Evolutionary conservation across 176 grass and related monocot species (phyloP).

Genomic region (Stipa capillata): DNA sequence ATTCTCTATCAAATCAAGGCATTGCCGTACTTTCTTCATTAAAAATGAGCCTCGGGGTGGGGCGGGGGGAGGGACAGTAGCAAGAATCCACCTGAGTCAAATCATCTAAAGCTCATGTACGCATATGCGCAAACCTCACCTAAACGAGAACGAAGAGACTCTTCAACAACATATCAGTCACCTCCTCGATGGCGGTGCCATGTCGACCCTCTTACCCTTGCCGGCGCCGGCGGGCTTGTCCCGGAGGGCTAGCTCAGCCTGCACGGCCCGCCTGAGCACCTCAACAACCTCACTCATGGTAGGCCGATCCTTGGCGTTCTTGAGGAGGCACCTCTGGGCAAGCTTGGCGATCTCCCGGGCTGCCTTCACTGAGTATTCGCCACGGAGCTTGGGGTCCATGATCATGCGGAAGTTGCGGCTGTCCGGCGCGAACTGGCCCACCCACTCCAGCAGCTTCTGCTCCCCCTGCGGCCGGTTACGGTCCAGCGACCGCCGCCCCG

Average conservation of each 20-base stretch:
- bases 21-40: too few relatives aligned
- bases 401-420: conserved; percentile 85
- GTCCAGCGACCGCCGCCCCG: conserved; percentile 70
- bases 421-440: conserved; percentile 57
- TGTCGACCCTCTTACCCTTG: conserved; percentile 4
- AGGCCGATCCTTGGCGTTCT: conserved; percentile 71
- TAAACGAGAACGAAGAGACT: not conserved
- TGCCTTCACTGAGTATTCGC: conserved; percentile 55
- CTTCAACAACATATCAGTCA: not conserved
- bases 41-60: not conserved
- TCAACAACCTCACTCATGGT: conserved; percentile 72
- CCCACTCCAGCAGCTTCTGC: conserved; percentile 91
- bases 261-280: conserved; percentile 36
- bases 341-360: conserved; percentile 80
- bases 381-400: conserved; percentile 70
- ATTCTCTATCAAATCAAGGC: too few relatives aligned
- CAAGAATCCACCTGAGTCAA: conserved; percentile 2
- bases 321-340: conserved; percentile 62
- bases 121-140: not conserved
- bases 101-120: not conserved
- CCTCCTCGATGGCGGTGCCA: not conserved
- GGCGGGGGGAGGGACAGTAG: not conserved
- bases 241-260: not conserved
- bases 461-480: conserved; percentile 51
- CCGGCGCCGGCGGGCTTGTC: not conserved